Evolutionary conservation across 2,329 filamentous ascomycete genomes (phyloP).

Genomic region (Cladosporium phlei): DNA sequence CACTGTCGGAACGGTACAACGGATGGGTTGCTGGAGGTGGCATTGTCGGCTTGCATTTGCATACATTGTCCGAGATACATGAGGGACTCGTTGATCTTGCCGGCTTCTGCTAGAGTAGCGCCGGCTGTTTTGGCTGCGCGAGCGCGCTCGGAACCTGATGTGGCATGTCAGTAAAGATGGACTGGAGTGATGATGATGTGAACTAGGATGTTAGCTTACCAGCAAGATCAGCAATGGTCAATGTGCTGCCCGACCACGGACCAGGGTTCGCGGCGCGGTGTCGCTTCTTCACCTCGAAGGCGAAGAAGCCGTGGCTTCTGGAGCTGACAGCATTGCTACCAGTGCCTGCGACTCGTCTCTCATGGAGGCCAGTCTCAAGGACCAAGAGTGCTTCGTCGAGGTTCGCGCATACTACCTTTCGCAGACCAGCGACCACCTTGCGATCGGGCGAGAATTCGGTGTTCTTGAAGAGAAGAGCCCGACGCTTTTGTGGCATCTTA

Average conservation of each 20-base stretch:
- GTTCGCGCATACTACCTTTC: slow-evolving; percentile 80
- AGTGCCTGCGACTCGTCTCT: slow-evolving; percentile 82
- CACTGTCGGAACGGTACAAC: slow-evolving; percentile 64
- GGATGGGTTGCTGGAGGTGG: slow-evolving; percentile 46
- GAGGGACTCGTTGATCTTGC: slow-evolving; percentile 96
- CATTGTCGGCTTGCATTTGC: slow-evolving; percentile 84
- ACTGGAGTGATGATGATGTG: not conserved
- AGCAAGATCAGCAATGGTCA: slow-evolving; percentile 88
- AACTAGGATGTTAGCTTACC: slow-evolving; percentile 49
- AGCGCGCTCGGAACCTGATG: slow-evolving; percentile 72
- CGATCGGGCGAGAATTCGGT: slow-evolving; percentile 82
- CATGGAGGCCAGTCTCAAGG: slow-evolving; percentile 80
- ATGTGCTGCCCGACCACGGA: slow-evolving; percentile 68
- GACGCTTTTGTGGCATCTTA: slow-evolving; percentile 53
- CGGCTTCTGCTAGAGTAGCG: slow-evolving; percentile 85
- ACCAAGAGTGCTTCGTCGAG: slow-evolving; percentile 84
- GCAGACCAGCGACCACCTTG: slow-evolving; percentile 89
- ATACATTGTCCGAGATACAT: slow-evolving; percentile 98
- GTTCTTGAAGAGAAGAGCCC: slow-evolving; percentile 82
- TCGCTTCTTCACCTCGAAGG: slow-evolving; percentile 87
- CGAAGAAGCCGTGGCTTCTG: slow-evolving; percentile 93
- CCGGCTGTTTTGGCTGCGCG: slow-evolving; percentile 91
- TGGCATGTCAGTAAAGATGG: slow-evolving; percentile 19
- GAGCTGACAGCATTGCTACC: slow-evolving; percentile 90
- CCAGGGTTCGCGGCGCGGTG: slow-evolving; percentile 45